These are phyloP conservation scores for Penicillium tannophilum DNA, from an alignment of 495 filamentous ascomycete species.

Conservation along the genomic window DNA sequence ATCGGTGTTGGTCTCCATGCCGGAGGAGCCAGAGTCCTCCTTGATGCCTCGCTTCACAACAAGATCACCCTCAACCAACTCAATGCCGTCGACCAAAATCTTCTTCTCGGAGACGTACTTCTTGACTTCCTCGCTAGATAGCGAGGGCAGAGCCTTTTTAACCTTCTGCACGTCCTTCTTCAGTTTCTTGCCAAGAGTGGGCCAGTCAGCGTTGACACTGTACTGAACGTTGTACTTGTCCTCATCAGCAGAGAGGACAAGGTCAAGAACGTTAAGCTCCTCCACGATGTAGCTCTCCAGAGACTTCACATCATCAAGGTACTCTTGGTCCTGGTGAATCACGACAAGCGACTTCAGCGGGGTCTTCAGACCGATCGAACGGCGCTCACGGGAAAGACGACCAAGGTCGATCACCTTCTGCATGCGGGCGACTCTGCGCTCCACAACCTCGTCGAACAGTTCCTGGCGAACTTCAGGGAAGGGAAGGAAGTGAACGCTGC, in stretches of 20 bases:
- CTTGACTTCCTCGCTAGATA: slow-evolving; percentile 79
- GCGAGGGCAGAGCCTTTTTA: slow-evolving; percentile 80
- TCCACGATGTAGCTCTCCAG: slow-evolving; percentile 83
- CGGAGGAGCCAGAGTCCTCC: slow-evolving; percentile 63
- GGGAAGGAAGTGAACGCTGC: slow-evolving; percentile 88
- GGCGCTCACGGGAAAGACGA: slow-evolving; percentile 81
- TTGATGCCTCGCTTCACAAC: slow-evolving; percentile 79
- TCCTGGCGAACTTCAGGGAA: slow-evolving; percentile 88
- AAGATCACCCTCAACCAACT: slow-evolving; percentile 77
- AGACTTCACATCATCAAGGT: slow-evolving; percentile 83
- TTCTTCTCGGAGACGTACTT: slow-evolving; percentile 66
- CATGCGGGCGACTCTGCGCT: slow-evolving; percentile 87
- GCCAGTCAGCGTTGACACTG: slow-evolving; percentile 86
- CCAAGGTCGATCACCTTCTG: slow-evolving; percentile 92
- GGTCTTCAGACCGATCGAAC: slow-evolving; percentile 82
- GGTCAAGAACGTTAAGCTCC: slow-evolving; percentile 85
- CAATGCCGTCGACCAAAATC: slow-evolving; percentile 82
- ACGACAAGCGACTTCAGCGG: slow-evolving; percentile 89
- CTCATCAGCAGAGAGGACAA: slow-evolving; percentile 87
- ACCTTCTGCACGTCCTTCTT: slow-evolving; percentile 91
- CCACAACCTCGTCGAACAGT: slow-evolving; percentile 83
- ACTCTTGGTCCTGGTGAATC: slow-evolving; percentile 80
- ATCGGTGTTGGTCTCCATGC: slow-evolving; percentile 84
- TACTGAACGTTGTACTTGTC: slow-evolving; percentile 90
- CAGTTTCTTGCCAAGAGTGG: slow-evolving; percentile 91